Evolutionary conservation across 2,329 filamentous ascomycete species (phyloP).

Genomic region (Ceratocystis cacaofunesta): DNA sequence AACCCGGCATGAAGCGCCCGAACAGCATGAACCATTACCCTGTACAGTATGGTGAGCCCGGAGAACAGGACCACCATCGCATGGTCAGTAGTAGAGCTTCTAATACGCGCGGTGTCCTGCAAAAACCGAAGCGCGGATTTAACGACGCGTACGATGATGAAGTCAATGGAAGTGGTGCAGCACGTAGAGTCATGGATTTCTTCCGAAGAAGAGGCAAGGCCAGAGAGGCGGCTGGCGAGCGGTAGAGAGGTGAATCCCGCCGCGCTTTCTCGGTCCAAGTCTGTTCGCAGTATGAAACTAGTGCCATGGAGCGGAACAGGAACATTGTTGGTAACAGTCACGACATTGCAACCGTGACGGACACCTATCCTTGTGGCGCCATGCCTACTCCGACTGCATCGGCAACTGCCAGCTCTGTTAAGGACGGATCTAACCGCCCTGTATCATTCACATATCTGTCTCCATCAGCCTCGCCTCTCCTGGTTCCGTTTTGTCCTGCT

Average conservation of each 20-base stretch:
- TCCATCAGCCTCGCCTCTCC: background rate
- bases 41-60: slow-evolving; percentile 28
- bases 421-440: background rate
- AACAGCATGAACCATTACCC: slow-evolving; percentile 31
- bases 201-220: slow-evolving; percentile 78
- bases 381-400: background rate
- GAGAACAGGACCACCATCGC: slow-evolving; percentile 28
- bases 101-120: slow-evolving; percentile 41
- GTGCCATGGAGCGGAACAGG: background rate
- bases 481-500: background rate
- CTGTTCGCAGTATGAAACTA: background rate
- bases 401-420: background rate
- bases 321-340: background rate
- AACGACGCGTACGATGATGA: slow-evolving; percentile 75
- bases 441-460: background rate
- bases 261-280: slow-evolving; percentile 13
- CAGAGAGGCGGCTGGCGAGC: slow-evolving; percentile 16
- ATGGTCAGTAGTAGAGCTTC: slow-evolving; percentile 23
- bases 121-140: slow-evolving; percentile 71
- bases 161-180: slow-evolving; percentile 60
- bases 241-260: slow-evolving; percentile 15
- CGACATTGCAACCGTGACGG: background rate
- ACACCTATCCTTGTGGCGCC: no score
- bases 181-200: slow-evolving; percentile 94
- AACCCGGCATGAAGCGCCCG: slow-evolving; percentile 12